Conservation (phyloP, 2,329 filamentous ascomycete species). For the Hypoxylon sp. region DNA sequence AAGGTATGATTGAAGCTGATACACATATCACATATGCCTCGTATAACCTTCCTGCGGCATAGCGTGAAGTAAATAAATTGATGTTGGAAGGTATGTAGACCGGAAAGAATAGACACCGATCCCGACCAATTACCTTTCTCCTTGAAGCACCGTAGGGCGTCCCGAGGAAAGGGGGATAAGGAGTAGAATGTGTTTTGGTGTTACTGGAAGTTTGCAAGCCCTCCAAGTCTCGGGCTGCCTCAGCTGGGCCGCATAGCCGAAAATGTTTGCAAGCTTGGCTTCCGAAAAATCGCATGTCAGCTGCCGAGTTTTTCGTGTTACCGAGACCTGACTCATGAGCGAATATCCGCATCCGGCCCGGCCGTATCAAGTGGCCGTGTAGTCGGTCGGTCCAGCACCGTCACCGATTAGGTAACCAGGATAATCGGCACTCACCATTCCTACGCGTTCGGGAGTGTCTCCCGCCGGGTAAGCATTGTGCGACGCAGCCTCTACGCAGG, state of each 20-base stretch:
- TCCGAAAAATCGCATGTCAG: neutral
- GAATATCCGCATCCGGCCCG: slow-evolving; percentile 16
- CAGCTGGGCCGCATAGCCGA: neutral
- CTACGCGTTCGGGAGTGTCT: slow-evolving; percentile 4
- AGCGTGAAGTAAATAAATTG: neutral
- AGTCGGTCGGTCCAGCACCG: slow-evolving; percentile 17
- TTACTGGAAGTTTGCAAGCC: neutral
- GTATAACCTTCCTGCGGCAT: slow-evolving; percentile 1
- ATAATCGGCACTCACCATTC: slow-evolving; percentile 13
- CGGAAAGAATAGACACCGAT: neutral
- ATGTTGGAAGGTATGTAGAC: neutral
- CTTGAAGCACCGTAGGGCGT: neutral
- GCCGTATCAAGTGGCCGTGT: slow-evolving; percentile 9
- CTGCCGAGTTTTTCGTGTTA: slow-evolving; percentile 19
- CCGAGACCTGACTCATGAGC: slow-evolving; percentile 2
- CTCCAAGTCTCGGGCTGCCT: neutral
- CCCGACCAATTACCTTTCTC: neutral
- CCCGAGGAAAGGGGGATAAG: neutral
- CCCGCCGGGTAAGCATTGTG: slow-evolving; percentile 23
- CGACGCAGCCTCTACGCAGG: slow-evolving; percentile 5
- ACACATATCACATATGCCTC: slow-evolving; percentile 14
- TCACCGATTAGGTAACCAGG: slow-evolving; percentile 22
- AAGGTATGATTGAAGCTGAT: slow-evolving; percentile 7
- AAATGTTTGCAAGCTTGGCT: slow-evolving; percentile 8
- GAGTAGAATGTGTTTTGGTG: neutral